phyloP scores from a whole-genome alignment of 169 alveolate species.

The Eimeria praecox region DNA sequence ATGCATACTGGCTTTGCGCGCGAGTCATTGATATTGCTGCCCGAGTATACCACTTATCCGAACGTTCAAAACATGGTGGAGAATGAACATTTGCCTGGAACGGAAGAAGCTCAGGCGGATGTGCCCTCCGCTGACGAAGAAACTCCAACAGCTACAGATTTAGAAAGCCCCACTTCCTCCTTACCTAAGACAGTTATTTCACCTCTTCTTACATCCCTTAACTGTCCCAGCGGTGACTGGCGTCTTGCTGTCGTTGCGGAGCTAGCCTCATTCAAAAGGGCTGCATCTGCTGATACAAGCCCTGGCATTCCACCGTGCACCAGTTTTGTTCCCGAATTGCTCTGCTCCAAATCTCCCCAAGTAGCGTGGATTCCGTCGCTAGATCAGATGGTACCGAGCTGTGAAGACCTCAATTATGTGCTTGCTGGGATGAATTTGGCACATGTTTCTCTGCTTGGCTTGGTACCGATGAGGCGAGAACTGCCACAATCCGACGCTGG shows the following conservation, averaged over 20 bases:
- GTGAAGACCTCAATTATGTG: constrained; percentile 30
- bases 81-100: neutral
- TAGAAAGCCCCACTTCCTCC: neutral
- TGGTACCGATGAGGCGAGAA: constrained; percentile 27
- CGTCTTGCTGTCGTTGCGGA: constrained; percentile 60
- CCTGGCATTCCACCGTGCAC: constrained; percentile 30
- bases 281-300: constrained; percentile 34
- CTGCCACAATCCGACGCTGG: neutral
- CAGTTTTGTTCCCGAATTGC: constrained; percentile 57
- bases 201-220: constrained; percentile 1
- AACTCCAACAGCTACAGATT: neutral
- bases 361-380: constrained; percentile 61
- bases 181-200: neutral
- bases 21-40: constrained; percentile 33
- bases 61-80: neutral
- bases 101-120: neutral
- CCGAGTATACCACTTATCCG: constrained; percentile 25
- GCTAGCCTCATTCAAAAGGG: neutral
- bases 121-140: neutral
- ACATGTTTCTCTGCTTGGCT: constrained; percentile 67
- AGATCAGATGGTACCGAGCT: neutral
- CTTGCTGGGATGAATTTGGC: constrained; percentile 56
- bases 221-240: constrained; percentile 18
- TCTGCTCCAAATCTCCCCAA: constrained; percentile 65
- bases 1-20: constrained; percentile 68